Conservation (phyloP, 2,329 filamentous ascomycete species). For the Dactylellina cionopaga region DNA sequence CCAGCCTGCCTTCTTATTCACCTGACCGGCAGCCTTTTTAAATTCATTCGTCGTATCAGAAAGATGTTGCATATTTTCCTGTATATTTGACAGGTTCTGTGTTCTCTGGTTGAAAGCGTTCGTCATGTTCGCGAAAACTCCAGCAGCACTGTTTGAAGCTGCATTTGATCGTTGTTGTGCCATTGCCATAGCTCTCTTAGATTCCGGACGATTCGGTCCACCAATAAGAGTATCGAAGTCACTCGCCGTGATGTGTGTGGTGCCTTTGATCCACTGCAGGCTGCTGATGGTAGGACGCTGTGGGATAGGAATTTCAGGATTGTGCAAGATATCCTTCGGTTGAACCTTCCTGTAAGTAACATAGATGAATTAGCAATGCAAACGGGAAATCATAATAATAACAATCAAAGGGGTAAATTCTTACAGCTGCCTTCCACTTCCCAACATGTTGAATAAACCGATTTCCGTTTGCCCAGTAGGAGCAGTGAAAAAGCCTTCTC, state of each 20-base stretch:
- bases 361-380: constrained; percentile 9
- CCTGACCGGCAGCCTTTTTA: constrained; percentile 89
- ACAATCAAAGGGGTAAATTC: constrained; percentile 57
- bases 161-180: too few species aligned
- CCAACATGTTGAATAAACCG: constrained; percentile 84
- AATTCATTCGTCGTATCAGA: constrained; percentile 83
- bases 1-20: constrained; percentile 77
- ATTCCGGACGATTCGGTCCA: constrained; percentile 87
- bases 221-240: constrained; percentile 85
- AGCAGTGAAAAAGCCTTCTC: constrained; percentile 77
- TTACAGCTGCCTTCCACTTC: constrained; percentile 73
- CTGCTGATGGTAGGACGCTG: constrained; percentile 92
- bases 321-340: constrained; percentile 76
- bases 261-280: constrained; percentile 95
- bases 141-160: constrained; percentile 61
- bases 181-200: too few species aligned
- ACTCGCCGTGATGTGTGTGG: constrained; percentile 84
- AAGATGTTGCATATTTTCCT: constrained; percentile 83
- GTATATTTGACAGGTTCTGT: constrained; percentile 82
- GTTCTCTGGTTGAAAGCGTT: constrained; percentile 90
- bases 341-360: constrained; percentile 29
- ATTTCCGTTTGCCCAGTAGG: constrained; percentile 91
- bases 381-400: background rate
- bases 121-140: constrained; percentile 80
- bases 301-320: constrained; percentile 77